Percentiles rank a stretch among this genome's conserved stretches.
These are phyloP conservation scores for Craterostigma plantagineum DNA, from an alignment of 257 asterid species.

Conservation along the genomic window DNA sequence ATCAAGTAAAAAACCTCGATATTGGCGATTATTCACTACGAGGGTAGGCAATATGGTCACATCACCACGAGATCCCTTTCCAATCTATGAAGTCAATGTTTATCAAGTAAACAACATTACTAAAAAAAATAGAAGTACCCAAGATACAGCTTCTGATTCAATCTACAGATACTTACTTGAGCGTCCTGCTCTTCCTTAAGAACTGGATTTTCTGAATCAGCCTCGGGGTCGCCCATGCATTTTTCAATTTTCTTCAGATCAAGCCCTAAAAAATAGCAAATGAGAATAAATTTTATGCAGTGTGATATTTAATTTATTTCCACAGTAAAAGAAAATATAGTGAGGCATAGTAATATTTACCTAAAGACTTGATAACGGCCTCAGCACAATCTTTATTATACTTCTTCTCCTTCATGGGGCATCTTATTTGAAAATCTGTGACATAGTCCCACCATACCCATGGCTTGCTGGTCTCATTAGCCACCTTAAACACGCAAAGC, in stretches of 20 bases:
- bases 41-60: conserved; percentile 87
- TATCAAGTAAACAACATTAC: neutral
- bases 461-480: conserved; percentile 63
- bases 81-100: conserved; percentile 26
- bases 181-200: conserved; percentile 70
- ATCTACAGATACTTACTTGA: conserved; percentile 23
- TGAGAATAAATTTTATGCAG: too few species aligned
- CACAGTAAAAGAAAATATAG: neutral
- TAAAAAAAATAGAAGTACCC: neutral
- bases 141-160: neutral
- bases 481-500: conserved; percentile 70
- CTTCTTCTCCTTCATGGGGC: conserved; percentile 94
- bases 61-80: conserved; percentile 78
- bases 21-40: conserved; percentile 62
- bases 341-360: too few species aligned
- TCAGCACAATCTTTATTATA: conserved; percentile 80
- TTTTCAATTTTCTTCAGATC: conserved; percentile 42
- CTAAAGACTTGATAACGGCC: conserved; percentile 40
- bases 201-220: conserved; percentile 45
- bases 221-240: conserved; percentile 61
- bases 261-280: conserved; percentile 20
- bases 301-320: neutral
- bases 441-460: conserved; percentile 98
- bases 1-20: conserved; percentile 35
- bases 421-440: conserved; percentile 88